phyloP scores from a whole-genome alignment of 768 basidiomycete species.

The Pleurotus platypus region DNA sequence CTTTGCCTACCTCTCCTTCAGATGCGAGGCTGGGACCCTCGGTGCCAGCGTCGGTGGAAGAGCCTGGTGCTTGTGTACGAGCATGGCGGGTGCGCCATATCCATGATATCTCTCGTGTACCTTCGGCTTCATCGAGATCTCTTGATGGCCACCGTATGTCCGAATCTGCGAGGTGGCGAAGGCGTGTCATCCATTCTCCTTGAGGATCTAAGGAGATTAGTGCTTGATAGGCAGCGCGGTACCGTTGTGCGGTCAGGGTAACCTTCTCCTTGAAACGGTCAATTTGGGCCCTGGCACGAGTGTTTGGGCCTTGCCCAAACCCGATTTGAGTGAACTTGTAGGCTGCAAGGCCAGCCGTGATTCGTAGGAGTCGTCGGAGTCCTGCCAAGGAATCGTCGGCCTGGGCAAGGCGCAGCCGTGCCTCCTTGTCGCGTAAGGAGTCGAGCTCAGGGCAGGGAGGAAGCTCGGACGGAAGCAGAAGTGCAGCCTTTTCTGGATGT shows the following conservation, averaged over 20 bases:
- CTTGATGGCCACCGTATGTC: slow-evolving; percentile 3
- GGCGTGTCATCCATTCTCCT: not conserved
- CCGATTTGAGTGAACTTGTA: slow-evolving; percentile 8
- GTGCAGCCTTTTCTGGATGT: not conserved
- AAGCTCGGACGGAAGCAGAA: not conserved
- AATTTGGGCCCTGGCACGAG: slow-evolving; percentile 6
- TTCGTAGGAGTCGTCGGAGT: slow-evolving; percentile 5
- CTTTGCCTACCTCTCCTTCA: not conserved
- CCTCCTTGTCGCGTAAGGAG: not conserved
- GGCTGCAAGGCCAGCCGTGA: slow-evolving; percentile 7
- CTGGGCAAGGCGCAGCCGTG: slow-evolving; percentile 6
- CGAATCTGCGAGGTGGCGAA: not conserved
- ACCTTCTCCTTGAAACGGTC: slow-evolving; percentile 3
- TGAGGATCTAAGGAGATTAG: slow-evolving; percentile 5
- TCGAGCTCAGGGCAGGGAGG: not conserved
- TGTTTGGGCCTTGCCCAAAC: slow-evolving; percentile 2
- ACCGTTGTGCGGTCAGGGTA: not conserved
- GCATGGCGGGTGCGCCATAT: slow-evolving; percentile 6
- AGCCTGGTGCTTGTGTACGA: not conserved
- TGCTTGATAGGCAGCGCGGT: slow-evolving; percentile 2
- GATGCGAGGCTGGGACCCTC: not conserved
- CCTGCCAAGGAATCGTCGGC: slow-evolving; percentile 3
- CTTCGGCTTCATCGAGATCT: slow-evolving; percentile 8
- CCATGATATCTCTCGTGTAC: slow-evolving; percentile 6
- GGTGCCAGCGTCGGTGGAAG: not conserved